A percentile compares a stretch with the other conserved stretches of the same genome.
Conservation (phyloP, 1,284 basidiomycete genomes). For the Microbotryomycetes sp. region DNA sequence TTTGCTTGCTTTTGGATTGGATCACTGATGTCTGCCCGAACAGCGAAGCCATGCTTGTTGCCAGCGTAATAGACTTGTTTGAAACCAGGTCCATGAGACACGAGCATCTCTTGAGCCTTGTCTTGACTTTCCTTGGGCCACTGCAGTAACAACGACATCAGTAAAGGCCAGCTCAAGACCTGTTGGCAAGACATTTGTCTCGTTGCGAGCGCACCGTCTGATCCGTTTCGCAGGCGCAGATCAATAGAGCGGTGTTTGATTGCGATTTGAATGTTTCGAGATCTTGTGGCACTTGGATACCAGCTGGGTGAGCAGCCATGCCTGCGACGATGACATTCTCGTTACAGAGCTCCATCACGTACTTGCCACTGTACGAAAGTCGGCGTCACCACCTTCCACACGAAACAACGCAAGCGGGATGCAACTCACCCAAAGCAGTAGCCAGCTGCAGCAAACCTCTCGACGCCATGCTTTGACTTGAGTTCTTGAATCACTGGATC, state of each 20-base stretch:
- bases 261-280: slow-evolving; percentile 47
- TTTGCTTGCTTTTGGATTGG: not conserved
- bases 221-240: not conserved
- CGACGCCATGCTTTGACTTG: slow-evolving; percentile 56
- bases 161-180: too few species aligned
- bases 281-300: slow-evolving; percentile 53
- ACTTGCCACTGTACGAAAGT: too few species aligned
- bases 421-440: slow-evolving; percentile 75
- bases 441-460: slow-evolving; percentile 55
- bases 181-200: too few species aligned
- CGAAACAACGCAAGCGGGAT: too few species aligned
- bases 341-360: not conserved
- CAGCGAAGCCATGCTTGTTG: slow-evolving; percentile 58
- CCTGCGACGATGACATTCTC: slow-evolving; percentile 36
- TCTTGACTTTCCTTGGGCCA: slow-evolving; percentile 1
- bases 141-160: not conserved
- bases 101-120: not conserved
- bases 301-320: slow-evolving; percentile 60
- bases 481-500: slow-evolving; percentile 56
- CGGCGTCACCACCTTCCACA: too few species aligned
- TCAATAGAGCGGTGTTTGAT: not conserved
- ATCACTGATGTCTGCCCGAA: slow-evolving; percentile 27
- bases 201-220: too few species aligned
- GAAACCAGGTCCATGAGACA: not conserved
- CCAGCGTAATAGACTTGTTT: slow-evolving; percentile 39